These are phyloP conservation scores for Geotrichum reessii DNA, from an alignment of 1,139 yeast species.

Conservation along the genomic window DNA sequence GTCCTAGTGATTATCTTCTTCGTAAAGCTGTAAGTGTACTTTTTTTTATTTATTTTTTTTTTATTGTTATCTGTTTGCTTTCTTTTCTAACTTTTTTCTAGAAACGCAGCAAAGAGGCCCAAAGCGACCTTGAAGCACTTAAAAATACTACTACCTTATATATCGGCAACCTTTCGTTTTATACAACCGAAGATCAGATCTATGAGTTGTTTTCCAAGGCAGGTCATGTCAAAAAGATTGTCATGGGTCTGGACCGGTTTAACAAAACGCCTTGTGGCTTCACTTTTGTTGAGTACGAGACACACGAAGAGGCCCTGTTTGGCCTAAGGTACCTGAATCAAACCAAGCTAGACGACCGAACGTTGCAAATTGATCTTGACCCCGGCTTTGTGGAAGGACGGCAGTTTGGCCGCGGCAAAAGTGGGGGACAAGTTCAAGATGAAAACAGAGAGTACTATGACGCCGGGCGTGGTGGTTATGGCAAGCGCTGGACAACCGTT, in stretches of 20 bases:
- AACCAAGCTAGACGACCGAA: conserved; percentile 75
- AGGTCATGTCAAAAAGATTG: conserved; percentile 69
- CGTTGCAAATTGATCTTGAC: conserved; percentile 78
- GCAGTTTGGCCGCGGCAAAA: conserved; percentile 86
- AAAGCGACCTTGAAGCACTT: conserved; percentile 58
- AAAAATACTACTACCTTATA: conserved; percentile 69
- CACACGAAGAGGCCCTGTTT: conserved; percentile 64
- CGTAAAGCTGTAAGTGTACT: conserved; percentile 55
- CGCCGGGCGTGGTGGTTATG: conserved; percentile 54
- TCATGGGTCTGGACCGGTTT: conserved; percentile 90
- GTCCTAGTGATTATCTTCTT: conserved; percentile 69
- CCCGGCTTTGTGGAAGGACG: conserved; percentile 94
- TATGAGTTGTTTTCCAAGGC: conserved; percentile 64
- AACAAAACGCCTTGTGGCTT: conserved; percentile 93
- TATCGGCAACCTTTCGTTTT: conserved; percentile 80
- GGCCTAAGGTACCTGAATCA: conserved; percentile 76
- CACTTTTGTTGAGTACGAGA: conserved; percentile 75
- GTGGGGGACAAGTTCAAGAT: conserved; percentile 79
- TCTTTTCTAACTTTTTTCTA: neutral
- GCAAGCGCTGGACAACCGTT: conserved; percentile 31
- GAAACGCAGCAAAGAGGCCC: conserved; percentile 36
- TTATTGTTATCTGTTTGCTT: conserved; percentile 19
- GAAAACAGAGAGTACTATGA: conserved; percentile 53
- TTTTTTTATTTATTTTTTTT: neutral
- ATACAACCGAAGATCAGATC: conserved; percentile 90